These are phyloP conservation scores for Silybum marianum DNA, from an alignment of 129 eudicot genomes.

Conservation along the genomic window DNA sequence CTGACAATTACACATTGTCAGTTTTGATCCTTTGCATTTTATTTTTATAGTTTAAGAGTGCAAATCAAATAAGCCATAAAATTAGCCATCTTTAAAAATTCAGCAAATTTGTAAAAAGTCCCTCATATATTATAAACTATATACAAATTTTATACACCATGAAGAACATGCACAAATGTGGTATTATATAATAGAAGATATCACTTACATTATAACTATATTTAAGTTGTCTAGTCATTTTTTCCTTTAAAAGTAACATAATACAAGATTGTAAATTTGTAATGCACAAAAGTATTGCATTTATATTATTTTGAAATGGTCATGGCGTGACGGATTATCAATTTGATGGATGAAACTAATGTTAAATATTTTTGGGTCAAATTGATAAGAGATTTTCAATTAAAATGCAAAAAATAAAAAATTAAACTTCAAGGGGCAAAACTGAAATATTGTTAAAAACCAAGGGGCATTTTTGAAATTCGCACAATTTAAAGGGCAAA, in stretches of 20 bases:
- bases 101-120: too few species aligned
- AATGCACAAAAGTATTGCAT: not conserved
- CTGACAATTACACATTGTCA: slow-evolving; percentile 14
- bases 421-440: not conserved
- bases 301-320: not conserved
- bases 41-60: not conserved
- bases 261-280: not conserved
- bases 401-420: not conserved
- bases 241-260: not conserved
- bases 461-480: not conserved
- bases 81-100: not conserved
- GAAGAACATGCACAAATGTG: not conserved
- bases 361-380: not conserved
- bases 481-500: not conserved
- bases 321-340: not conserved
- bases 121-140: too few species aligned
- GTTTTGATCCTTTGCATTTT: slow-evolving; percentile 12
- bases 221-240: not conserved
- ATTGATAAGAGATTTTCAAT: not conserved
- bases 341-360: not conserved
- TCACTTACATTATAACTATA: not conserved
- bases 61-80: not conserved
- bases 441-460: not conserved
- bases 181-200: not conserved
- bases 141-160: not conserved